These are phyloP conservation scores for Tolypocladium guangdongense DNA, from an alignment of 2,329 filamentous ascomycete genomes.

Conservation along the genomic window DNA sequence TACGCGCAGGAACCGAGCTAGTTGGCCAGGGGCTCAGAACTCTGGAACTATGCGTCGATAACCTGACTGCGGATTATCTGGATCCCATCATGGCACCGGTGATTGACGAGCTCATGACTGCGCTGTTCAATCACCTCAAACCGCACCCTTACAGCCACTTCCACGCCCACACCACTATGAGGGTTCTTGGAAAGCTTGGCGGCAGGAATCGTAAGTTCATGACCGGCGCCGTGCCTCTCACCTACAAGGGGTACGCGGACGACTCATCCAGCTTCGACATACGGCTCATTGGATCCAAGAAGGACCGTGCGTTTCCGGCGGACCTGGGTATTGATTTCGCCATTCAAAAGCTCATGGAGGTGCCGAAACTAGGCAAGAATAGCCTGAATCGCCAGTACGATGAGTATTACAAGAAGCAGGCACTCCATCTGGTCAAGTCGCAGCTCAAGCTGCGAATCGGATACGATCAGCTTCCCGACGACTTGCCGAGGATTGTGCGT, in stretches of 20 bases:
- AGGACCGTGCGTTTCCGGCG: slow-evolving; percentile 77
- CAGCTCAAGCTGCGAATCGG: slow-evolving; percentile 89
- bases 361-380: slow-evolving; percentile 50
- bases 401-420: slow-evolving; percentile 84
- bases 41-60: slow-evolving; percentile 93
- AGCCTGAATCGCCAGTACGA: slow-evolving; percentile 54
- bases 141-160: slow-evolving; percentile 95
- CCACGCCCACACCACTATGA: slow-evolving; percentile 94
- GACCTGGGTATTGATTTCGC: slow-evolving; percentile 81
- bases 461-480: slow-evolving; percentile 77
- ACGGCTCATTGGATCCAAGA: slow-evolving; percentile 78
- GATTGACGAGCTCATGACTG: slow-evolving; percentile 97
- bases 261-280: slow-evolving; percentile 82
- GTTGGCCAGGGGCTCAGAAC: slow-evolving; percentile 91
- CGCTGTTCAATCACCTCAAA: slow-evolving; percentile 87
- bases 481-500: slow-evolving; percentile 73
- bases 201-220: slow-evolving; percentile 93
- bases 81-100: slow-evolving; percentile 99
- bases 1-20: slow-evolving; percentile 83
- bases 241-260: slow-evolving; percentile 77
- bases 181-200: slow-evolving; percentile 91
- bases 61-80: slow-evolving; percentile 92
- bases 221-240: slow-evolving; percentile 74
- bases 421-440: slow-evolving; percentile 74
- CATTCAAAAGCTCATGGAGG: slow-evolving; percentile 76